Evolutionary conservation across 2,329 filamentous ascomycete genomes (phyloP).

Genomic region (Trichoderma sp.): DNA sequence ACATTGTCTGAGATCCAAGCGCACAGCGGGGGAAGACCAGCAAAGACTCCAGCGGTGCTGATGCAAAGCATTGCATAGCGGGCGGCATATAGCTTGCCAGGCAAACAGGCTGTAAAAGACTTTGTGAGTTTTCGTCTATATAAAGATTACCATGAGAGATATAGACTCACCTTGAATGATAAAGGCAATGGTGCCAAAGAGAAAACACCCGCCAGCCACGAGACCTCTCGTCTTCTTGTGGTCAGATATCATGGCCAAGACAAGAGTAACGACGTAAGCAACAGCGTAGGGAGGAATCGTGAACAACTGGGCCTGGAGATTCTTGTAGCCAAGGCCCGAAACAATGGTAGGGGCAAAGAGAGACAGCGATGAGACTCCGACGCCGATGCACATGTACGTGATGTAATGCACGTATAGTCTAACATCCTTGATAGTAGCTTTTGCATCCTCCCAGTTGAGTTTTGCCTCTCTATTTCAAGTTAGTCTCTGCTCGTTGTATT

Average conservation of each 20-base stretch:
- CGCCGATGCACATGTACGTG: not conserved
- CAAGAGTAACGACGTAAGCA: slow-evolving; percentile 8
- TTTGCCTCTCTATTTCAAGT: not conserved
- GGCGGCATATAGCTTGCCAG: not conserved
- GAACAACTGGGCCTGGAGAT: slow-evolving; percentile 26
- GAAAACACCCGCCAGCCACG: not conserved
- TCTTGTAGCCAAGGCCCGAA: slow-evolving; percentile 24
- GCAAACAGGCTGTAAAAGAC: not conserved
- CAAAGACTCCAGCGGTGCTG: slow-evolving; percentile 1
- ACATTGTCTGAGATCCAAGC: slow-evolving; percentile 1
- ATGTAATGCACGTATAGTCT: not conserved
- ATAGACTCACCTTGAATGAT: not conserved
- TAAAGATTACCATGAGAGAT: rapidly evolving
- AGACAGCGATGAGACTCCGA: not conserved
- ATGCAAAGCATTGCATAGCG: slow-evolving; percentile 6
- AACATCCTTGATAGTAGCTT: not conserved
- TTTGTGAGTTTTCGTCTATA: not conserved
- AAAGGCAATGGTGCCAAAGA: slow-evolving; percentile 4
- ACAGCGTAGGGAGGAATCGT: slow-evolving; percentile 28
- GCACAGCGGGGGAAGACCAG: not conserved
- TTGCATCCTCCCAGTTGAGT: slow-evolving; percentile 4
- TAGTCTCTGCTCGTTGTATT: not conserved
- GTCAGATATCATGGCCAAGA: not conserved
- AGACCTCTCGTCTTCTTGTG: not conserved
- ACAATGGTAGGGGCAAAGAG: slow-evolving; percentile 32